These are phyloP conservation scores for Brasilioporus rufonigricans DNA, from an alignment of 768 basidiomycete genomes.

Conservation along the genomic window DNA sequence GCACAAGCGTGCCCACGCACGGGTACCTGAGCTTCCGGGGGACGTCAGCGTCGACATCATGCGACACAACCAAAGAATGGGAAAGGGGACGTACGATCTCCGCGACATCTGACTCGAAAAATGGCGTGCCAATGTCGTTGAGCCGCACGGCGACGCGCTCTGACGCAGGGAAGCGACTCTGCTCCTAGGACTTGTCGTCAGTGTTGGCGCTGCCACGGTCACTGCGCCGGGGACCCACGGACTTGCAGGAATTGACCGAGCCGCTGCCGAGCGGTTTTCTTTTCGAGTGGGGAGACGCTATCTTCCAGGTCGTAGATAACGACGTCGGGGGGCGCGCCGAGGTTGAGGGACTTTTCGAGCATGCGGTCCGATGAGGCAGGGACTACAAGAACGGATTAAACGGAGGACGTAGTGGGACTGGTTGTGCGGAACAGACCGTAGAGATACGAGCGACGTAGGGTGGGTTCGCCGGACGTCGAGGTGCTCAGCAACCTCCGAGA, in stretches of 20 bases:
- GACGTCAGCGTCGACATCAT: slow-evolving; percentile 4
- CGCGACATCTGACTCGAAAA: slow-evolving; percentile 62
- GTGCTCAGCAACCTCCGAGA: slow-evolving; percentile 16
- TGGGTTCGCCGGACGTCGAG: slow-evolving; percentile 12
- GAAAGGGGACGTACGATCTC: slow-evolving; percentile 46
- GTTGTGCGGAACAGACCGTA: slow-evolving; percentile 39
- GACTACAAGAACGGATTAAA: slow-evolving; percentile 40
- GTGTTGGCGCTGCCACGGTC: no score
- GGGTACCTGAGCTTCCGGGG: slow-evolving; percentile 41
- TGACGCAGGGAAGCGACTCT: slow-evolving; percentile 39
- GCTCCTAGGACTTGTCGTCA: no score
- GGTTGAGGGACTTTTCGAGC: slow-evolving; percentile 70
- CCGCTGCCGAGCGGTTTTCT: slow-evolving; percentile 54
- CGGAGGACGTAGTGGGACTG: background rate
- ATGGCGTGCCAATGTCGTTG: slow-evolving; percentile 63
- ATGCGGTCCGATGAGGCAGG: slow-evolving; percentile 78
- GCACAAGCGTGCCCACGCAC: slow-evolving; percentile 62
- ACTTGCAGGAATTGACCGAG: slow-evolving; percentile 58
- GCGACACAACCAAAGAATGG: background rate
- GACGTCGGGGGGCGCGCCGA: slow-evolving; percentile 56
- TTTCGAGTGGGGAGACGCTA: slow-evolving; percentile 63
- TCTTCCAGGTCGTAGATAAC: slow-evolving; percentile 91
- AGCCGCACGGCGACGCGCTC: slow-evolving; percentile 67
- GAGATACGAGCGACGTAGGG: slow-evolving; percentile 56
- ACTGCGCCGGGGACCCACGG: slow-evolving; percentile 17